Evolutionary conservation across 768 basidiomycete species (phyloP).

Genomic region (Tephrocybe sp.): DNA sequence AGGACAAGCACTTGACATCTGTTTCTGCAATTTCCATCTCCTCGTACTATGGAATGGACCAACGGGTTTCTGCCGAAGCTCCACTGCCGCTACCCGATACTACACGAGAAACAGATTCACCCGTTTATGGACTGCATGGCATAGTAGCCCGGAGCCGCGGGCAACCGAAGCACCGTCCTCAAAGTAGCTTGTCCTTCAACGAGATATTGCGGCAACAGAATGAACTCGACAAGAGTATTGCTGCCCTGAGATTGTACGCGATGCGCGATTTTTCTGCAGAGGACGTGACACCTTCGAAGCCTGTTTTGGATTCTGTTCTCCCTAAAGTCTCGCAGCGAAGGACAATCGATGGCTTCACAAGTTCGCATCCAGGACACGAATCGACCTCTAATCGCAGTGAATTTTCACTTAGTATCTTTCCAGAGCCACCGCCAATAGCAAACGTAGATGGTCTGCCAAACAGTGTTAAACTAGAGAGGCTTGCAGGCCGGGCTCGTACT

Average conservation of each 20-base stretch:
- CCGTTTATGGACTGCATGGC: conserved; percentile 46
- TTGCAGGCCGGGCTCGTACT: conserved; percentile 8
- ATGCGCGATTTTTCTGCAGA: conserved; percentile 11
- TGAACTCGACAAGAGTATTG: conserved; percentile 66
- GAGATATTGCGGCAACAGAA: conserved; percentile 59
- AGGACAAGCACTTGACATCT: conserved; percentile 15
- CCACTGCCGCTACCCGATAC: not conserved
- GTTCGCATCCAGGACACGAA: conserved; percentile 22
- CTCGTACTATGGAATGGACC: conserved; percentile 33
- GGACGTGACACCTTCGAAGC: conserved; percentile 4
- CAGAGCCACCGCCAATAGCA: conserved; percentile 53
- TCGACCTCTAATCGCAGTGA: conserved; percentile 44
- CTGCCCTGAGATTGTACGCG: conserved; percentile 50
- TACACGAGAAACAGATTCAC: conserved; percentile 29
- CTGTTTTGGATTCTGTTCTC: conserved; percentile 1
- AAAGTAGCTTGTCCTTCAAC: conserved; percentile 41
- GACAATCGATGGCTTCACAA: conserved; percentile 19
- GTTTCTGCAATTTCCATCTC: conserved; percentile 27
- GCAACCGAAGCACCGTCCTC: conserved; percentile 19
- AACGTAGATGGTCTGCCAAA: not conserved
- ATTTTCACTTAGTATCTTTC: conserved; percentile 74
- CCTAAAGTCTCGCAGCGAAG: conserved; percentile 1
- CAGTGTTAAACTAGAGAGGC: conserved; percentile 7
- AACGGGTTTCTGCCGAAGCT: not conserved
- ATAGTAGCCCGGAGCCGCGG: conserved; percentile 21